Evolutionary conservation across 768 basidiomycete genomes (phyloP).

Genomic region (Mycena belliarum): DNA sequence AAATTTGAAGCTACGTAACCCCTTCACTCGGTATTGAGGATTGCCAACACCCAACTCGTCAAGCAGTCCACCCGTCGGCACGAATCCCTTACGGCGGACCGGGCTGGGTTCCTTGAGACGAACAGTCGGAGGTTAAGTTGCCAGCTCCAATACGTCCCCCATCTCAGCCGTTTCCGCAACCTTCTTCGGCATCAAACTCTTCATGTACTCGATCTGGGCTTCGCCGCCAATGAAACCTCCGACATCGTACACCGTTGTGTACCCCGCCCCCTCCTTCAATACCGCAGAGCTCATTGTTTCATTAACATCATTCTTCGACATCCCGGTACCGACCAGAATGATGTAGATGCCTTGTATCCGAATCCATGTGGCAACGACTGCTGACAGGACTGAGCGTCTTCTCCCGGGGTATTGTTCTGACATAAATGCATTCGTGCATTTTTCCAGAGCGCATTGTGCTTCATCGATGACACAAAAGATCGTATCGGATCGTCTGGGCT

Average conservation of each 20-base stretch:
- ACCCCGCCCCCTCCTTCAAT: not conserved
- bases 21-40: too few relatives aligned
- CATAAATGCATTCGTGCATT: not conserved
- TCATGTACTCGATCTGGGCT: not conserved
- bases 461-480: slow-evolving; percentile 3
- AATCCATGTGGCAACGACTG: too few relatives aligned
- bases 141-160: too few relatives aligned
- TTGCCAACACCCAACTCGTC: too few relatives aligned
- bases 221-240: not conserved
- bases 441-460: not conserved
- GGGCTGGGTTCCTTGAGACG: too few relatives aligned
- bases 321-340: not conserved
- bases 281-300: not conserved
- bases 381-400: not conserved
- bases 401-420: not conserved
- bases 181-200: not conserved
- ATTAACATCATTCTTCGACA: not conserved
- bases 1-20: too few relatives aligned
- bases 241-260: not conserved
- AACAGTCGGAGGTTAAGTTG: too few relatives aligned
- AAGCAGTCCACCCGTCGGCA: too few relatives aligned
- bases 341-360: not conserved
- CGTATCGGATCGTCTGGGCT: not conserved
- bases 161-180: not conserved
- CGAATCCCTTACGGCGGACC: too few relatives aligned